These are phyloP conservation scores for Ganoderma lingzhi DNA, from an alignment of 1,284 basidiomycete species.

Conservation along the genomic window DNA sequence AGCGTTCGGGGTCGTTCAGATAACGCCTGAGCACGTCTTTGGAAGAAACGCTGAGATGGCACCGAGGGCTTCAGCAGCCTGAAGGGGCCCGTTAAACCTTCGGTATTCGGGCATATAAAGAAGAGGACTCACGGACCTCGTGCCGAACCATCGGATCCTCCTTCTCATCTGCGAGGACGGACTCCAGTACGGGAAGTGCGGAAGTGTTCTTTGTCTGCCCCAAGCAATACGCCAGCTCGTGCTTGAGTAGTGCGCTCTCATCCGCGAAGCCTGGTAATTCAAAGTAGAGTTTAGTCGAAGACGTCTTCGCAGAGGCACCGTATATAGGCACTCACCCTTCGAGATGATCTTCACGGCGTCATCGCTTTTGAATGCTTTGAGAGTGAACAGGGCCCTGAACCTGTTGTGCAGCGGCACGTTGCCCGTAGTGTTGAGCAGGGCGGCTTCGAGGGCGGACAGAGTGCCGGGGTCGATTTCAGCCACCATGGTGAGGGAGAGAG, in stretches of 20 bases:
- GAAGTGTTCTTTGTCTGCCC: constrained; percentile 86
- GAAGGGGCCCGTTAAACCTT: not conserved
- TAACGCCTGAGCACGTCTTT: constrained; percentile 81
- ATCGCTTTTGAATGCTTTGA: constrained; percentile 88
- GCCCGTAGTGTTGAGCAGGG: constrained; percentile 81
- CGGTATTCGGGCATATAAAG: not conserved
- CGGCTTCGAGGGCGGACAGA: constrained; percentile 62
- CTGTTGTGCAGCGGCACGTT: constrained; percentile 86
- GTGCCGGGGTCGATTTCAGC: constrained; percentile 39
- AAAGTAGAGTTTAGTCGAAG: not conserved
- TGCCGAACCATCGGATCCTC: constrained; percentile 99
- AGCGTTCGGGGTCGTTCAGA: constrained; percentile 76
- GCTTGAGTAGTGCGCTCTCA: constrained; percentile 92
- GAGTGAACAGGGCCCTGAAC: constrained; percentile 93
- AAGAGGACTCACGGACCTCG: constrained; percentile 65
- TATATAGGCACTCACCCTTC: constrained; percentile 60
- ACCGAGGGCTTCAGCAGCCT: constrained; percentile 98
- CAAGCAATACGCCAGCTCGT: constrained; percentile 97
- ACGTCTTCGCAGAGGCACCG: not conserved
- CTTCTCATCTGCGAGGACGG: constrained; percentile 71
- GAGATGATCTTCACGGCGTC: constrained; percentile 88
- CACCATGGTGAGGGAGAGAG: constrained; percentile 37
- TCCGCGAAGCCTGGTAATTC: constrained; percentile 78
- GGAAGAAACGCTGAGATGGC: constrained; percentile 83
- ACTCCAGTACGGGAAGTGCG: constrained; percentile 85